Conservation (phyloP, 1,139 yeast genomes). For the Geotrichum fermentans region DNA sequence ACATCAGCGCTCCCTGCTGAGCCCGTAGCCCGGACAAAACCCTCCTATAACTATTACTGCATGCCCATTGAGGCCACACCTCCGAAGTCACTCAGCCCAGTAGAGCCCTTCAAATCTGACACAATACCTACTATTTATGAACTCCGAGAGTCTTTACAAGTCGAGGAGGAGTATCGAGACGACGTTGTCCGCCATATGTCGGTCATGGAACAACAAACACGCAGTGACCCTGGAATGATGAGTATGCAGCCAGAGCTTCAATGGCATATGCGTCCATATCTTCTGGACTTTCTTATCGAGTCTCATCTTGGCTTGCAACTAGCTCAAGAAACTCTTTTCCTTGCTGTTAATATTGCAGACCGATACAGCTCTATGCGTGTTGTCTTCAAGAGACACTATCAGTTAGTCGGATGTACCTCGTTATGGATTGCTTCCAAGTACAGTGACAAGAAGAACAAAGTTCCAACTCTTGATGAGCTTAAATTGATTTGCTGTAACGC, state of each 20-base stretch:
- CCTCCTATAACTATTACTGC: conserved; percentile 2
- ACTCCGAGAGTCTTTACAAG: conserved; percentile 13
- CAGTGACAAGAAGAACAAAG: conserved; percentile 78
- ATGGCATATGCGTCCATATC: conserved; percentile 88
- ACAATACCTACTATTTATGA: background rate
- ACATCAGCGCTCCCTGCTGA: too few relatives aligned
- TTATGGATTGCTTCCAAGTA: conserved; percentile 94
- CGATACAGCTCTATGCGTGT: conserved; percentile 87
- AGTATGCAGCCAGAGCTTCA: conserved; percentile 87
- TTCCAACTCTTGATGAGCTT: conserved; percentile 76
- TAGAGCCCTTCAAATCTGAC: background rate
- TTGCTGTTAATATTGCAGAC: conserved; percentile 78
- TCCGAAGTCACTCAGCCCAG: background rate
- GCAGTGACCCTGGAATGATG: conserved; percentile 52
- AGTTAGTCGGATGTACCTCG: conserved; percentile 87
- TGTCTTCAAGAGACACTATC: conserved; percentile 89
- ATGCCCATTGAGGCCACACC: conserved; percentile 10
- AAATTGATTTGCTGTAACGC: conserved; percentile 76
- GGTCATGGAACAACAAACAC: conserved; percentile 6
- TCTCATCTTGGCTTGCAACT: conserved; percentile 72
- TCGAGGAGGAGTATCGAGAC: conserved; percentile 13
- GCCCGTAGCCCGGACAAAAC: background rate
- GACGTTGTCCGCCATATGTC: conserved; percentile 11
- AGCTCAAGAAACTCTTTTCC: conserved; percentile 72
- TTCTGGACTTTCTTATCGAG: conserved; percentile 77